Percentiles rank a stretch among this genome's conserved stretches.
phyloP scores from a whole-genome alignment of 2,329 filamentous ascomycete genomes.

The Drechslera avenae region DNA sequence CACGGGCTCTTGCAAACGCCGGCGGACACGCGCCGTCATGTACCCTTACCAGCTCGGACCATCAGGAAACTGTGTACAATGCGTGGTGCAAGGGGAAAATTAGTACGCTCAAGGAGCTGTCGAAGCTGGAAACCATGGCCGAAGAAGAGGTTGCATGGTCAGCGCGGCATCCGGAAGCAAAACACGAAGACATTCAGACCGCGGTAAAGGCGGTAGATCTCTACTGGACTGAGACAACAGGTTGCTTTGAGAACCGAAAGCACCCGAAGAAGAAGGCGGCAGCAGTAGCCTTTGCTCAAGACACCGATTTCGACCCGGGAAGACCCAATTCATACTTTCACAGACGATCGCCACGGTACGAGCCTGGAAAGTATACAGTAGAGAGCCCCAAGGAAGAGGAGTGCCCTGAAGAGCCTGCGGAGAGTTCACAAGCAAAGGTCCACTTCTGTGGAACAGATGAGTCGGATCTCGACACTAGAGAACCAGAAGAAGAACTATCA shows the following conservation, averaged over 20 bases:
- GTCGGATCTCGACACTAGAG: background rate
- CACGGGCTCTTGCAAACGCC: conserved; percentile 27
- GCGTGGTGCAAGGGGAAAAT: conserved; percentile 35
- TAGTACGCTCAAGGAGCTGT: conserved; percentile 24
- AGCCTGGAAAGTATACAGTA: conserved; percentile 33
- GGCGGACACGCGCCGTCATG: conserved; percentile 28
- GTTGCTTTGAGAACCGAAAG: conserved; percentile 3
- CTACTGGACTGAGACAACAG: conserved; percentile 31
- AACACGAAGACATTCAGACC: conserved; percentile 23
- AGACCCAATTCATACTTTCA: conserved; percentile 34
- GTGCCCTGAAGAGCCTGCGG: conserved; percentile 28
- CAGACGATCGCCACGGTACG: conserved; percentile 35
- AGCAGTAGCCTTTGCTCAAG: conserved; percentile 25
- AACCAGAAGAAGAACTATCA: no score
- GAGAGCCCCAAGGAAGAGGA: conserved; percentile 14
- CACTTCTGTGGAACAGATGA: conserved; percentile 4
- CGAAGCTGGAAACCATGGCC: conserved; percentile 27
- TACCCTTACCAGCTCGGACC: conserved; percentile 25
- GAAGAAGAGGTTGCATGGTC: conserved; percentile 28
- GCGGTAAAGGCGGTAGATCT: conserved; percentile 31
- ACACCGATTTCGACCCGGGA: conserved; percentile 29
- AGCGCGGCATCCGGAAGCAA: conserved; percentile 14
- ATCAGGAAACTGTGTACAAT: conserved; percentile 29
- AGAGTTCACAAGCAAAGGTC: conserved; percentile 17
- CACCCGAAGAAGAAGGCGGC: conserved; percentile 12